A percentile compares a stretch with the other conserved stretches of the same genome.
Conservation (phyloP, 441 rosid genomes). For the Lepidium campestre region DNA sequence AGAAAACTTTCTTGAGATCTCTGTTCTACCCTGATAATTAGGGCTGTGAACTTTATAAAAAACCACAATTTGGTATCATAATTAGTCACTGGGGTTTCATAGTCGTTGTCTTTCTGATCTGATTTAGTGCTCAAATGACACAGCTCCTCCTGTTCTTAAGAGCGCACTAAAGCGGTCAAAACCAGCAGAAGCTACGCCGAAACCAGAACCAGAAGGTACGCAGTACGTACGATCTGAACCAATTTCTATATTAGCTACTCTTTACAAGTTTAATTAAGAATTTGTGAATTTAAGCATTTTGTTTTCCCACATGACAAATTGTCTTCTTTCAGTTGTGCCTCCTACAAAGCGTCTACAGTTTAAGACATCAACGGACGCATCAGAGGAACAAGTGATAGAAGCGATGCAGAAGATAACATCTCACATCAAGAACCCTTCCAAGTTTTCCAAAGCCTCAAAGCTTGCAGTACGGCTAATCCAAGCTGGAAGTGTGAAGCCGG, state of each 20-base stretch:
- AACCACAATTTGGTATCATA: background rate
- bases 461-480: conserved; percentile 79
- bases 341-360: conserved; percentile 69
- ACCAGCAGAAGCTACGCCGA: conserved; percentile 33
- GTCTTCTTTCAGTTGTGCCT: conserved; percentile 18
- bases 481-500: conserved; percentile 87
- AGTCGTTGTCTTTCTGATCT: background rate
- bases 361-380: conserved; percentile 85
- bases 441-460: conserved; percentile 83
- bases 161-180: conserved; percentile 80
- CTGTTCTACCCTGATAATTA: background rate
- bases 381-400: conserved; percentile 71
- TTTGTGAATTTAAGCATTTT: background rate
- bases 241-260: too few species aligned
- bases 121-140: conserved; percentile 20
- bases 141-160: conserved; percentile 46
- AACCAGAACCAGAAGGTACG: conserved; percentile 27
- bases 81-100: background rate
- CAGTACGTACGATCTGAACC: too few species aligned
- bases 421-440: conserved; percentile 66
- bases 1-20: background rate
- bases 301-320: background rate
- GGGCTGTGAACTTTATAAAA: background rate
- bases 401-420: conserved; percentile 92
- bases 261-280: background rate